Evolutionary conservation across 192 early-diverging fungal genomes (phyloP).

Genomic region (Geranomyces variabilis): DNA sequence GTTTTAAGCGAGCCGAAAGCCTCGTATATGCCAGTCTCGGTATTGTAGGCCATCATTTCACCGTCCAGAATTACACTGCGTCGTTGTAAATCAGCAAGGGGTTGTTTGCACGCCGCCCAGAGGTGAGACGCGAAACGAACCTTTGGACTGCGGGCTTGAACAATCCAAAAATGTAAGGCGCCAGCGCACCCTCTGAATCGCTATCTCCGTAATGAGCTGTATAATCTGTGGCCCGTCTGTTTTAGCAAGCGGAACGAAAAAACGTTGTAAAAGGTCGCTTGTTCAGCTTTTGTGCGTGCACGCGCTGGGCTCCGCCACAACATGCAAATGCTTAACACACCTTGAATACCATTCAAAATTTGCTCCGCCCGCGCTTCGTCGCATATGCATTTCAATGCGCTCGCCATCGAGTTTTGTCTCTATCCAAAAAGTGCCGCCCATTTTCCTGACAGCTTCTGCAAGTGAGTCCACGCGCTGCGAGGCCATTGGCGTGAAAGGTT

Average conservation of each 20-base stretch:
- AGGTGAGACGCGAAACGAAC: conserved; percentile 24
- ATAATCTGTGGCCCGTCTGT: conserved; percentile 71
- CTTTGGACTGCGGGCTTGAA: conserved; percentile 52
- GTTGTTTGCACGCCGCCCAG: not conserved
- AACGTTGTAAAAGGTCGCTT: too few species aligned
- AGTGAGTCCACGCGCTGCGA: conserved; percentile 55
- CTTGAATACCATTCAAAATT: conserved; percentile 59
- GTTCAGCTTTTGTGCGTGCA: too few species aligned
- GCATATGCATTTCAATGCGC: conserved; percentile 71
- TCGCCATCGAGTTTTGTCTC: conserved; percentile 87
- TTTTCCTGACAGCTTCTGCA: conserved; percentile 48
- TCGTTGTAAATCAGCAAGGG: not conserved
- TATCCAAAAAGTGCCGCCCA: conserved; percentile 68
- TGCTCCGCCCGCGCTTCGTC: conserved; percentile 52
- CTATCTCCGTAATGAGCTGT: conserved; percentile 69
- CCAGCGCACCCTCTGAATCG: conserved; percentile 58
- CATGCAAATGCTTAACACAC: conserved; percentile 10
- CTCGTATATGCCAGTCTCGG: conserved; percentile 59
- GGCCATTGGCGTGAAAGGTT: conserved; percentile 74
- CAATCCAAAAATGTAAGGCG: conserved; percentile 54
- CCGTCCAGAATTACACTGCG: conserved; percentile 77
- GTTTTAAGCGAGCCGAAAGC: conserved; percentile 78
- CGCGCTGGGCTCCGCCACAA: too few species aligned
- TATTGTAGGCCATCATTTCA: conserved; percentile 77
- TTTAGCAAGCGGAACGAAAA: too few species aligned